A percentile compares a stretch with the other conserved stretches of the same genome.
phyloP scores from a whole-genome alignment of 1,284 basidiomycete genomes.

The Trichosporon ovoides region DNA sequence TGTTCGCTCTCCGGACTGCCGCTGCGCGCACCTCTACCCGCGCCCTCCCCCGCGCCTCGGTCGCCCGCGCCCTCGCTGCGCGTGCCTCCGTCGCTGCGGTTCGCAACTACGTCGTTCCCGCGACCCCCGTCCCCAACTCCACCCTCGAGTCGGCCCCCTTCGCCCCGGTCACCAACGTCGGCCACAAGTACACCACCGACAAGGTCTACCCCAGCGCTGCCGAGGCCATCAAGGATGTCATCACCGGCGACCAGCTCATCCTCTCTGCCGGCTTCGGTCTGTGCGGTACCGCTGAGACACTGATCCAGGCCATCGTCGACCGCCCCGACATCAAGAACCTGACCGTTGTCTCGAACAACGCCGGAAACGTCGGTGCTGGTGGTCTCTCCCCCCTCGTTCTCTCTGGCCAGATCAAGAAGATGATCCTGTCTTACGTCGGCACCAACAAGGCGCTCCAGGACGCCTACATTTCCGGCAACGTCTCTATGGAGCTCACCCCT shows the following conservation, averaged over 20 bases:
- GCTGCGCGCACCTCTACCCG: conserved; percentile 15
- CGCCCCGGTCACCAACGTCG: conserved; percentile 18
- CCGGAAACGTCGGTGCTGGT: conserved; percentile 63
- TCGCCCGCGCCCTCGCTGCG: neutral
- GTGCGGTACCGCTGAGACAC: conserved; percentile 60
- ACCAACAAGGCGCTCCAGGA: conserved; percentile 52
- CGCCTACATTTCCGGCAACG: conserved; percentile 72
- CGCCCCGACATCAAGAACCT: conserved; percentile 66
- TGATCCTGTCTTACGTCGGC: conserved; percentile 84
- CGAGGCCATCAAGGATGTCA: conserved; percentile 73
- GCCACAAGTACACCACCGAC: conserved; percentile 30
- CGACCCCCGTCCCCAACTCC: conserved; percentile 18
- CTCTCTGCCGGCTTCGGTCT: conserved; percentile 64
- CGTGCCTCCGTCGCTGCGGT: conserved; percentile 5
- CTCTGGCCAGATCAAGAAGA: conserved; percentile 66
- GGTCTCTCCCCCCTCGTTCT: conserved; percentile 77
- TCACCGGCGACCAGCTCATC: conserved; percentile 64
- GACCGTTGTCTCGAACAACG: conserved; percentile 86
- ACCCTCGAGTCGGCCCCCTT: conserved; percentile 16
- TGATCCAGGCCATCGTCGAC: conserved; percentile 71
- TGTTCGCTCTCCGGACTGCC: conserved; percentile 17
- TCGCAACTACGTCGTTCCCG: conserved; percentile 17
- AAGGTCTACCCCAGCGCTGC: conserved; percentile 76
- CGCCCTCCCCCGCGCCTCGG: conserved; percentile 21
- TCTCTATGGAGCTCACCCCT: conserved; percentile 80